Evolutionary conservation across 805 yeast species (phyloP), one percentile per base, ranked within the genome.

Genomic region (Kuraishia ogatae): DNA sequence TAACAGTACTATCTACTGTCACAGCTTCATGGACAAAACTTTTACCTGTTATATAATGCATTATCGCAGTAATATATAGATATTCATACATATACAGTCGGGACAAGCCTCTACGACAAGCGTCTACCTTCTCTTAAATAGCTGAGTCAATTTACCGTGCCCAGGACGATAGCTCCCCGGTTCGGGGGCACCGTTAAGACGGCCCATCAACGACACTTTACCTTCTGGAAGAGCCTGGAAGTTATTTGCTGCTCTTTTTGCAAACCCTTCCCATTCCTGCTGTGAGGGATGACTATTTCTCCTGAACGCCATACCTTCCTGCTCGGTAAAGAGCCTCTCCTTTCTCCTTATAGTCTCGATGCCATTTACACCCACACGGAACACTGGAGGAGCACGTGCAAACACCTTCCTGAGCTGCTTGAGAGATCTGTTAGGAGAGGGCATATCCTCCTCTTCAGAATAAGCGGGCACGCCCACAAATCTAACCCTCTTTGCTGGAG

Each of bases 401-500:
- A 71, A 68, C 52, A 66, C 67, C 55, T 67, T 71, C 51, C 71
- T 60, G 56, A 70, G 57, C 52, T 70, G 73, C 52, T 71, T 71
- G 52, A 66, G 67, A 57, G 68, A 61, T 50, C 64, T 66, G 53
- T 62, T 64, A 4, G 73, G 69, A 2, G 81, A 70, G 1, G 84
- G 84, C 0, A 80, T 81, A 65, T 81, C 85, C 62, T 81, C 85
- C 6, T 74, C 80, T 39, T 75, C 80, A 1, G 74, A 62, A 55
- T 78, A 81, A 53, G 73, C 78, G 0, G 79, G 73, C 4, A 81
- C 84, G 0, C 84, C 84, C 3, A 68, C 67, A 58, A 81, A 81
- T 35, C 85, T 63, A 11, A 81, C 84, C 58, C 70, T 78, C 58
- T 78, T 80, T 1, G 65, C 53, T 2, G 43, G 51, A 22, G 48